Conservation (phyloP, 352 stramenopile species). For the Globisporangium mamillatum region DNA sequence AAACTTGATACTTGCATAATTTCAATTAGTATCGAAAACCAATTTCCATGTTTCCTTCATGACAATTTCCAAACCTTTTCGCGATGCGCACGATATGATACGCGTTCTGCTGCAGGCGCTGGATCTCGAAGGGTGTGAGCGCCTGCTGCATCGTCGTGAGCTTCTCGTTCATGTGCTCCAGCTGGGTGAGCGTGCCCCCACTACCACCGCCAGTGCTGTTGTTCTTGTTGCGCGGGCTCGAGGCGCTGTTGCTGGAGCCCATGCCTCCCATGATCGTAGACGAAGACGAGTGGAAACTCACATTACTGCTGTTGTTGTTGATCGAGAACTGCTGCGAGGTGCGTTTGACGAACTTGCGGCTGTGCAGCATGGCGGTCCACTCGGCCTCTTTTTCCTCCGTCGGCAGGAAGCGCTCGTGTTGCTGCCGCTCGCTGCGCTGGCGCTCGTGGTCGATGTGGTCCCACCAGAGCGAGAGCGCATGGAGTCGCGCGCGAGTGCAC, state of each 20-base stretch:
- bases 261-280: neutral
- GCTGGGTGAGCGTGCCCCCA: conserved; percentile 24
- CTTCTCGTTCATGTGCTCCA: conserved; percentile 61
- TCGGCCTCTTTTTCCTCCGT: conserved; percentile 42
- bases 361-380: conserved; percentile 16
- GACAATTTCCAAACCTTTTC: conserved; percentile 37
- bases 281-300: neutral
- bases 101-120: conserved; percentile 59
- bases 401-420: conserved; percentile 25
- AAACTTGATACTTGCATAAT: neutral
- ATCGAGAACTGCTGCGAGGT: neutral
- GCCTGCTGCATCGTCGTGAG: conserved; percentile 74
- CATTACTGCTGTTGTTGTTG: neutral
- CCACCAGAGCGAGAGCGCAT: conserved; percentile 59
- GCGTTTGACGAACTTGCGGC: conserved; percentile 13
- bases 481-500: conserved; percentile 54
- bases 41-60: neutral
- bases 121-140: conserved; percentile 72
- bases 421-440: conserved; percentile 53
- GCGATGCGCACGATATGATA: conserved; percentile 67
- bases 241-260: neutral
- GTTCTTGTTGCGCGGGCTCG: conserved; percentile 1
- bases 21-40: conserved; percentile 4
- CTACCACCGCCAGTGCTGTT: neutral
- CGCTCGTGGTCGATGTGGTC: conserved; percentile 64